Evolutionary conservation across 345 rosid species (phyloP), one percentile per base, ranked within the genome.

Genomic region (Mangifera indica): DNA sequence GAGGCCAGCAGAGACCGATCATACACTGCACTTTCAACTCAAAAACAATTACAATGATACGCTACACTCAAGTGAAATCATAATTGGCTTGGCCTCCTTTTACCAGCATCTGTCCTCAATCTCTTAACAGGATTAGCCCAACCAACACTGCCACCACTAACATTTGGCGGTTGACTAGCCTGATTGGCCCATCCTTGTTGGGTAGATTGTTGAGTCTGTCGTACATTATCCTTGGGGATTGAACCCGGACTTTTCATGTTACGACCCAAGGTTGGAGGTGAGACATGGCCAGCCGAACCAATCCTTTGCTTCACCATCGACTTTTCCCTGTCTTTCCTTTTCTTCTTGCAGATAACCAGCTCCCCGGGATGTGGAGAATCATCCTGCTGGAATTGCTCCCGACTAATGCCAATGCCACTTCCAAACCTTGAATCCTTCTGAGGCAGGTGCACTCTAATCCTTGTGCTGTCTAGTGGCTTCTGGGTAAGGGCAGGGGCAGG

Each of bases 51-150:
- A 51, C 26, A 67, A 66, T 24, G 64, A 57, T 45, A 77, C 63
- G 48, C 79, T 69, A 72, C 54, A 56, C 69, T 73, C 46, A 10
- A 13, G 15, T 49, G 66, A 57, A 57, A 62, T 88, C 86, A 96
- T 63, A 85, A 81, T 80, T 91, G 96, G 84, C 97, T 89, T 0
- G 97, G 94, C 79, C 99, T 82, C 78, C 98, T 87, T 79, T 89
- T 89, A 70, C 96, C 97, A 9, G 96, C 79, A 81, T 91, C 99
- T 17, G 99, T 93, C 73, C 99, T 89, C 79, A 91, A 69, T 82
- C 94, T 86, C 89, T 96, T 96, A 40, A 93, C 99, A 13, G 98
- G 99, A 84, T 96, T 91, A 74, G 99, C 98, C 99, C 99, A 96
- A 63, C 98, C 97, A 26, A 93, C 93, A 68, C 72, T 77, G 46